A percentile compares a stretch with the other conserved stretches of the same genome.
These are phyloP conservation scores for Eucalyptus sideroxylon DNA, from an alignment of 345 rosid genomes.

Conservation along the genomic window DNA sequence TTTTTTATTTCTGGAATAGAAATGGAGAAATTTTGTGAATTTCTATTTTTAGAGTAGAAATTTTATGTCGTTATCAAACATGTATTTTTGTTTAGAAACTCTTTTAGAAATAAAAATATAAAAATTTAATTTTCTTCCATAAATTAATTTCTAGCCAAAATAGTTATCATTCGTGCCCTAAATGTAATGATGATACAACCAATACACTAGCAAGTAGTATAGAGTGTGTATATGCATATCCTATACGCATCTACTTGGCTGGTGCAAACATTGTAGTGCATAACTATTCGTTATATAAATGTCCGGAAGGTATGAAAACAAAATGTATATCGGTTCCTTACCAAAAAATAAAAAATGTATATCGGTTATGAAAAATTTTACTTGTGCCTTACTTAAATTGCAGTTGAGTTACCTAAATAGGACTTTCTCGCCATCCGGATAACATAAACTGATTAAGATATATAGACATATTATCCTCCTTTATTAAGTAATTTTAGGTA, in stretches of 20 bases:
- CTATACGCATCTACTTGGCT: background rate
- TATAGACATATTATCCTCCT: background rate
- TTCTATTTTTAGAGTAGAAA: too few relatives aligned
- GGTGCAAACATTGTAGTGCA: background rate
- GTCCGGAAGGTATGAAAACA: background rate
- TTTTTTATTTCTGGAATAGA: too few relatives aligned
- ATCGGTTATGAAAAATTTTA: background rate
- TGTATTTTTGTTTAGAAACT: too few relatives aligned
- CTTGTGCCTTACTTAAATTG: background rate
- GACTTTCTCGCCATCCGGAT: background rate
- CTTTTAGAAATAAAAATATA: too few relatives aligned
- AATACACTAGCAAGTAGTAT: background rate
- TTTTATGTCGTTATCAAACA: too few relatives aligned
- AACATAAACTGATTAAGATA: background rate
- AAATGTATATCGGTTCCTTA: background rate
- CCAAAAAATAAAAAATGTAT: background rate
- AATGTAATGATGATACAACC: background rate
- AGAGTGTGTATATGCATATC: background rate
- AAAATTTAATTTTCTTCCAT: too few relatives aligned
- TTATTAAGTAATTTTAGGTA: background rate
- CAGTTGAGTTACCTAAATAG: background rate
- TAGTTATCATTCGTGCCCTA: too few relatives aligned
- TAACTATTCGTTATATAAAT: background rate
- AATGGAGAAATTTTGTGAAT: too few relatives aligned
- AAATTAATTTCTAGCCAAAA: too few relatives aligned